Percentiles rank a stretch among this genome's conserved stretches.
phyloP scores from a whole-genome alignment of 139 green algal species.

The Prasinococcaceae sp. region DNA sequence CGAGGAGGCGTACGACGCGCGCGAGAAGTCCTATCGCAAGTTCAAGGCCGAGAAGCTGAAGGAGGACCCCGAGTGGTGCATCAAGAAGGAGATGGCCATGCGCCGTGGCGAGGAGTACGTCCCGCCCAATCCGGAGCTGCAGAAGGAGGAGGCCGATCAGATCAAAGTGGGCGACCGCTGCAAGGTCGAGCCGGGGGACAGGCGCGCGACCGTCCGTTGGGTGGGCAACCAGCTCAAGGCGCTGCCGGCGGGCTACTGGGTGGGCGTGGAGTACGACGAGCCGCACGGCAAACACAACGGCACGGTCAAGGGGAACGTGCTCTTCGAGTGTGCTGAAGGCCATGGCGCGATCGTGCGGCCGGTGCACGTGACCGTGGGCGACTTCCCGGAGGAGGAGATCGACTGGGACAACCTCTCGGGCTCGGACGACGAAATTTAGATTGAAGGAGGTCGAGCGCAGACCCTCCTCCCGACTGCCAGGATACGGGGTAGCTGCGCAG shows the following conservation, averaged over 20 bases:
- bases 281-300: slow-evolving; percentile 93
- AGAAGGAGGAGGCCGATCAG: slow-evolving; percentile 26
- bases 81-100: slow-evolving; percentile 27
- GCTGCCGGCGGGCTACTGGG: slow-evolving; percentile 67
- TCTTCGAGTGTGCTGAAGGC: slow-evolving; percentile 45
- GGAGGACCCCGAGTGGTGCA: slow-evolving; percentile 75
- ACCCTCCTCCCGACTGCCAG: too few relatives aligned
- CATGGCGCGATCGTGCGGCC: slow-evolving; percentile 77
- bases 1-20: slow-evolving; percentile 76
- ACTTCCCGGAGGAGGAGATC: slow-evolving; percentile 58
- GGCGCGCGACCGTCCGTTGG: slow-evolving; percentile 57
- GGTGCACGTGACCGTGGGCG: slow-evolving; percentile 53
- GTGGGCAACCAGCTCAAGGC: slow-evolving; percentile 47
- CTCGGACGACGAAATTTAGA: slow-evolving; percentile 78
- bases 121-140: slow-evolving; percentile 29
- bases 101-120: slow-evolving; percentile 19
- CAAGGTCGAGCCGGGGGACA: slow-evolving; percentile 75
- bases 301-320: slow-evolving; percentile 55
- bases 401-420: slow-evolving; percentile 54
- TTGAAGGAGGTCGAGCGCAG: too few relatives aligned
- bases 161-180: slow-evolving; percentile 56
- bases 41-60: slow-evolving; percentile 64
- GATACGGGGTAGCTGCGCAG: too few relatives aligned
- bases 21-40: slow-evolving; percentile 80
- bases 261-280: slow-evolving; percentile 90